phyloP scores from a whole-genome alignment of 169 alveolate species.

The Cryptosporidium tyzzeri region DNA sequence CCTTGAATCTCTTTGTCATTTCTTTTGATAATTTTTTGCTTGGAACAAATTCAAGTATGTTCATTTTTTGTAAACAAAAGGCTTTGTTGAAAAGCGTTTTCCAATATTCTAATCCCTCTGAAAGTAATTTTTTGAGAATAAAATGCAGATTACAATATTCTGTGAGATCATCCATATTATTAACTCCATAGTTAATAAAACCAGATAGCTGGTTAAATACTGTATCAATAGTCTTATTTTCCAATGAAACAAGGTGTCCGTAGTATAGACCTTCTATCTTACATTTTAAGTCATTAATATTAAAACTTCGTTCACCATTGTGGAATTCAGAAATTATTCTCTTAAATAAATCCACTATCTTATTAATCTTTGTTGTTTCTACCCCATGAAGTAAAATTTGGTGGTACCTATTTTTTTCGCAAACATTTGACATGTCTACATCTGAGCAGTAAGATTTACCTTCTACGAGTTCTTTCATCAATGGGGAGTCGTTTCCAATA shows the following conservation, averaged over 20 bases:
- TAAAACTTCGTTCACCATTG: slow-evolving; percentile 30
- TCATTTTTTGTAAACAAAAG: slow-evolving; percentile 22
- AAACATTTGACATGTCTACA: slow-evolving; percentile 31
- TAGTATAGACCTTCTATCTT: slow-evolving; percentile 70
- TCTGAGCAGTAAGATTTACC: slow-evolving; percentile 30
- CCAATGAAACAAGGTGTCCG: slow-evolving; percentile 40
- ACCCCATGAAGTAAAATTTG: slow-evolving; percentile 47
- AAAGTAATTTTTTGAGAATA: slow-evolving; percentile 13
- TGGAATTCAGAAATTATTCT: slow-evolving; percentile 17
- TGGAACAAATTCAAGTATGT: slow-evolving; percentile 46
- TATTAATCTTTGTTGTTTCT: slow-evolving; percentile 3
- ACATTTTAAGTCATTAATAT: slow-evolving; percentile 36
- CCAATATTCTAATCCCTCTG: slow-evolving; percentile 33
- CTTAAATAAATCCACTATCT: slow-evolving; percentile 4
- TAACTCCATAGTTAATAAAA: slow-evolving; percentile 15
- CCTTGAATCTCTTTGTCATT: slow-evolving; percentile 12
- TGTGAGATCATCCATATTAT: neutral
- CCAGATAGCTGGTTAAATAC: slow-evolving; percentile 28
- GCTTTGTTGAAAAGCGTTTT: slow-evolving; percentile 10
- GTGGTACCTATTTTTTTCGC: slow-evolving; percentile 28
- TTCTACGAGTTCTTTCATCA: slow-evolving; percentile 50
- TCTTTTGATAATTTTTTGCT: slow-evolving; percentile 18
- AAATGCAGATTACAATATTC: slow-evolving; percentile 27
- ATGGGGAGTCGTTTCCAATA: slow-evolving; percentile 59
- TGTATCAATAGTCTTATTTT: slow-evolving; percentile 25